phyloP scores from a whole-genome alignment of 192 early-diverging fungal species.

The Gryganskiella cystojenkinii region DNA sequence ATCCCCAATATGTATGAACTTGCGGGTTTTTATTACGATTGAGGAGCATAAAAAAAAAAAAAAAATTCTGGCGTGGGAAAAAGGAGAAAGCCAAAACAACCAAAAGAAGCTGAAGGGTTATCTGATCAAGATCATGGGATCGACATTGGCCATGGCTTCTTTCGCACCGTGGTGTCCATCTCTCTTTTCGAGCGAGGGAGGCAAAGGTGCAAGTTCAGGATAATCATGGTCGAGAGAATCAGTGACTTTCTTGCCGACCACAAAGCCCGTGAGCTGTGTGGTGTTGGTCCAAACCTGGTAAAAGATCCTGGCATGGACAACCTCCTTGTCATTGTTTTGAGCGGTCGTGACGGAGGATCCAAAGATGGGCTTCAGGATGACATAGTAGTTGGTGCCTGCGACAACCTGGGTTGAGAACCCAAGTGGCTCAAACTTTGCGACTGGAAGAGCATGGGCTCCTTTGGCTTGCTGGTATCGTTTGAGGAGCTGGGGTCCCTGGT shows the following conservation, averaged over 20 bases:
- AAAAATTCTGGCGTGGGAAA: neutral
- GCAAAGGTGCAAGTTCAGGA: neutral
- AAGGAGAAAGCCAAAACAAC: too few relatives aligned
- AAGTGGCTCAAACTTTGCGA: constrained; percentile 9
- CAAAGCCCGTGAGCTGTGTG: constrained; percentile 2
- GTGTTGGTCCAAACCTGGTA: constrained; percentile 15
- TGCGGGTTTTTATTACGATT: too few relatives aligned
- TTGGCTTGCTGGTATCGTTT: constrained; percentile 1
- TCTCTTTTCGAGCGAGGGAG: neutral
- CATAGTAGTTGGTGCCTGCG: constrained; percentile 32
- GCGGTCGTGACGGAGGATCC: neutral
- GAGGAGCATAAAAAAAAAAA: too few relatives aligned
- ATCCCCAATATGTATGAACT: too few relatives aligned
- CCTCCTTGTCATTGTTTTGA: neutral
- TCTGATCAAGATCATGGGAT: too few relatives aligned
- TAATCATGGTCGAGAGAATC: constrained; percentile 8
- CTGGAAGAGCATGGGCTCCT: too few relatives aligned
- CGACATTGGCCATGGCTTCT: too few relatives aligned
- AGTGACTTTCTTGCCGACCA: neutral
- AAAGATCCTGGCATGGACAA: constrained; percentile 31
- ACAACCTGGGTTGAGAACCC: constrained; percentile 27
- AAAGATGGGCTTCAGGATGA: constrained; percentile 15
- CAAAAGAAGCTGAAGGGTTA: too few relatives aligned
- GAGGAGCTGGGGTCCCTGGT: neutral
- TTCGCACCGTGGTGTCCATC: neutral